Evolutionary conservation across 176 grass and related monocot species (phyloP).

Genomic region (Aechmea fasciata): DNA sequence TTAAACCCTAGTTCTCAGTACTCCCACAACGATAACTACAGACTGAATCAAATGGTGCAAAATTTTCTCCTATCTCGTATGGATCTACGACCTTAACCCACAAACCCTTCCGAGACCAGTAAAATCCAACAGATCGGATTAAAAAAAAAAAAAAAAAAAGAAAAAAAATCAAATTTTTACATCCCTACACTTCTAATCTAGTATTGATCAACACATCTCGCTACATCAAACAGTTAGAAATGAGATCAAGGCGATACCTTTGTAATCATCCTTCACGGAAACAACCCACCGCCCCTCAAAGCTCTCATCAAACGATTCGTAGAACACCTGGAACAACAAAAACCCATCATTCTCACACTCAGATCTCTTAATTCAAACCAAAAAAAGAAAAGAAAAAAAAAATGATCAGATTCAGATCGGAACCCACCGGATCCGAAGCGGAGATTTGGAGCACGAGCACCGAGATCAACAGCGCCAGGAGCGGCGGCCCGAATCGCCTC

Average conservation of each 20-base stretch:
- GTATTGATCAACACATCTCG: background rate
- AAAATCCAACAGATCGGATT: slow-evolving; percentile 17
- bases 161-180: background rate
- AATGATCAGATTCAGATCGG: background rate
- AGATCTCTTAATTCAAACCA: background rate
- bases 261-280: slow-evolving; percentile 65
- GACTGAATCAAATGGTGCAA: no score
- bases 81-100: no score
- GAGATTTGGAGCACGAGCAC: slow-evolving; percentile 56
- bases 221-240: background rate
- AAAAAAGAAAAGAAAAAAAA: background rate
- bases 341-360: background rate
- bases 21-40: no score
- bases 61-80: no score
- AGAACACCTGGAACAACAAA: slow-evolving; percentile 52
- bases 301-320: slow-evolving; percentile 75
- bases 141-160: background rate
- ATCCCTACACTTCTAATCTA: background rate
- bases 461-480: slow-evolving; percentile 45
- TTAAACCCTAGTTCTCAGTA: no score
- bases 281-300: slow-evolving; percentile 73
- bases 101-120: background rate
- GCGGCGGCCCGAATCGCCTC: slow-evolving; percentile 8
- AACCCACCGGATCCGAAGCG: slow-evolving; percentile 76
- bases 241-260: slow-evolving; percentile 37